phyloP scores from a whole-genome alignment of 805 yeast genomes.

The Myxozyma sirexii region DNA sequence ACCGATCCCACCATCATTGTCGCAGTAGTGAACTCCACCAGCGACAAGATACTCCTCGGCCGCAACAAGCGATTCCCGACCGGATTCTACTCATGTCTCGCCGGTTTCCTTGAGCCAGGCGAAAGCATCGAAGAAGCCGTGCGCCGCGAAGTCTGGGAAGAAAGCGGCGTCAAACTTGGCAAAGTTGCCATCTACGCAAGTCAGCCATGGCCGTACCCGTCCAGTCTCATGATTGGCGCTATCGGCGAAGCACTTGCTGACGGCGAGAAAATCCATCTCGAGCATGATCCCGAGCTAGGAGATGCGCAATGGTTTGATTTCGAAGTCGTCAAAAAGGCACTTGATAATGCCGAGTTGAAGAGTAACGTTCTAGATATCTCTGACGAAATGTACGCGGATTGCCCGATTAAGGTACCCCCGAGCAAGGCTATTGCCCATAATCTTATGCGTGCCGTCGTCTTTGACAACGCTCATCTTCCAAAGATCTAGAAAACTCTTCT shows the following conservation, averaged over 20 bases:
- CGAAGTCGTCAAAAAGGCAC: slow-evolving; percentile 51
- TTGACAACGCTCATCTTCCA: slow-evolving; percentile 33
- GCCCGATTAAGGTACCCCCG: slow-evolving; percentile 33
- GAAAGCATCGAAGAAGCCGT: slow-evolving; percentile 90
- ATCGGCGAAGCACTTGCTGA: slow-evolving; percentile 72
- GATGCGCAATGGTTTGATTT: slow-evolving; percentile 82
- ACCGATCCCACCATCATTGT: slow-evolving; percentile 88
- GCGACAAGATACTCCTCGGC: slow-evolving; percentile 68
- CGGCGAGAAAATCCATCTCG: slow-evolving; percentile 66
- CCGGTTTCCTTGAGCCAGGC: slow-evolving; percentile 95
- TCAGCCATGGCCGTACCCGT: slow-evolving; percentile 99
- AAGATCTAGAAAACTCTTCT: slow-evolving; percentile 10
- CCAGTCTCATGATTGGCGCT: slow-evolving; percentile 91
- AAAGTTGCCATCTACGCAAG: slow-evolving; percentile 65
- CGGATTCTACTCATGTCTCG: slow-evolving; percentile 70
- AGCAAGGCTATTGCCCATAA: slow-evolving; percentile 34
- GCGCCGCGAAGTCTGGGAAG: slow-evolving; percentile 91
- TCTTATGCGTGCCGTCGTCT: slow-evolving; percentile 34
- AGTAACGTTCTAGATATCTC: slow-evolving; percentile 23
- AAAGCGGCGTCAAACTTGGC: slow-evolving; percentile 74
- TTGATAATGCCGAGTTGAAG: slow-evolving; percentile 32
- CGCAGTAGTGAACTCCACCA: slow-evolving; percentile 67
- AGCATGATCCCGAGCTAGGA: slow-evolving; percentile 79
- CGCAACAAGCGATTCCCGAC: slow-evolving; percentile 62
- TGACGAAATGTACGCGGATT: slow-evolving; percentile 10